Percentiles rank a stretch among this genome's conserved stretches.
phyloP scores from a whole-genome alignment of 176 grass and related monocot species.

The Rhipidocladum racemiflorum region DNA sequence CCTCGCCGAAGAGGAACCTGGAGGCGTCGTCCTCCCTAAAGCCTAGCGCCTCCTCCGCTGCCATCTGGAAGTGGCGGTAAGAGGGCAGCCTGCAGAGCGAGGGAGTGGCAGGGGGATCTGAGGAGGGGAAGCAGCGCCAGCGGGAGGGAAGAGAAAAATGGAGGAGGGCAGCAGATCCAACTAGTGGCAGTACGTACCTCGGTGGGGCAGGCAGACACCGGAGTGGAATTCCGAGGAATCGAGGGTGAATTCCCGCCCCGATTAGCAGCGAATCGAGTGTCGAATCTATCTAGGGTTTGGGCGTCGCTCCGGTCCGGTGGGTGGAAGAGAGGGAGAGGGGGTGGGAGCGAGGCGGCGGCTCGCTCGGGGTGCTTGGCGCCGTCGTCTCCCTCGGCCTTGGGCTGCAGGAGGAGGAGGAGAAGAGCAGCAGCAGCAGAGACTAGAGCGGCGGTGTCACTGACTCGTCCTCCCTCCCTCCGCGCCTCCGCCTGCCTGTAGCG shows the following conservation, averaged over 20 bases:
- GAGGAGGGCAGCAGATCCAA: background rate
- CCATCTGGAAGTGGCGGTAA: background rate
- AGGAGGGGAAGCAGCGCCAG: background rate
- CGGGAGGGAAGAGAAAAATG: background rate
- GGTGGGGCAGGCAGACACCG: background rate
- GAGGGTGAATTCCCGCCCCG: background rate
- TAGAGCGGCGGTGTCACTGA: too few relatives aligned
- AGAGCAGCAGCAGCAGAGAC: too few relatives aligned
- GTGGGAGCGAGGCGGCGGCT: background rate
- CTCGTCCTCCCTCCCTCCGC: too few relatives aligned
- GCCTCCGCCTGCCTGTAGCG: too few relatives aligned
- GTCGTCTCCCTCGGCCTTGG: too few relatives aligned
- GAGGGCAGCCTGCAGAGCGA: background rate
- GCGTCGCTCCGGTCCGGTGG: too few relatives aligned
- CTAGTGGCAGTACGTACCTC: background rate
- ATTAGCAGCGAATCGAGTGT: background rate
- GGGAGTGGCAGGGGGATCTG: background rate
- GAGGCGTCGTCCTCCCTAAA: slow-evolving; percentile 60
- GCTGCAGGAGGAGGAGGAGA: too few relatives aligned
- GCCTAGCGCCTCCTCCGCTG: slow-evolving; percentile 8
- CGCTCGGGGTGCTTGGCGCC: background rate
- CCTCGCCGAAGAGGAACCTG: slow-evolving; percentile 77
- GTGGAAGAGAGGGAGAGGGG: too few relatives aligned
- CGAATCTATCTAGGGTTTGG: background rate
- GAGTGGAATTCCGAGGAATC: background rate